Conservation (phyloP, 2,329 filamentous ascomycete species). For the Fusarium dimerum region DNA sequence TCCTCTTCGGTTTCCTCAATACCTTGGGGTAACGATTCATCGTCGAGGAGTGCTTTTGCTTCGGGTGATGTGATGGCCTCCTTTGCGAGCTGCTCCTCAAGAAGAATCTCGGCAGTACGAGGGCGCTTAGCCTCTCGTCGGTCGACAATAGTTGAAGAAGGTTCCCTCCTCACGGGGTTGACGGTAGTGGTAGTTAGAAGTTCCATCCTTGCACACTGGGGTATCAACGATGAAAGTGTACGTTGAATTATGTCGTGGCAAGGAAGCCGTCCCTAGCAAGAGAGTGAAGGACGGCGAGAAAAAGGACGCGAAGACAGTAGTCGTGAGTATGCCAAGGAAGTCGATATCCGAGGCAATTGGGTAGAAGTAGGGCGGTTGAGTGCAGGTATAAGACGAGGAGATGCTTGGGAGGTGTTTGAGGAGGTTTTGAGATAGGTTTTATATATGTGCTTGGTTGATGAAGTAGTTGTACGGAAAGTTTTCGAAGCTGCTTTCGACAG, state of each 20-base stretch:
- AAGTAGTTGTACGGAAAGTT: no score
- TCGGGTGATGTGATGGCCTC: constrained; percentile 30
- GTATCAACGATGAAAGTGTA: constrained; percentile 8
- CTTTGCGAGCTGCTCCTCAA: constrained; percentile 28
- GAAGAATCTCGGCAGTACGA: constrained; percentile 23
- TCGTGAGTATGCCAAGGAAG: no score
- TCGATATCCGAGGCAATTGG: background rate
- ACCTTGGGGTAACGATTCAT: constrained; percentile 30
- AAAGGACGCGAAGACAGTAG: background rate
- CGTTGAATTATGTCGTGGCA: constrained; percentile 24
- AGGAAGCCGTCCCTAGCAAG: constrained; percentile 28
- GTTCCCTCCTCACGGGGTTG: constrained; percentile 12
- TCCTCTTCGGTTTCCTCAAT: constrained; percentile 36
- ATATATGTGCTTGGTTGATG: no score
- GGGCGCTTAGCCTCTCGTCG: constrained; percentile 19
- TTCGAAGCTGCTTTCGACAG: background rate
- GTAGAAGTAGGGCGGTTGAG: constrained; percentile 3
- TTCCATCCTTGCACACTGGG: constrained; percentile 30
- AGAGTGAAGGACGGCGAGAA: constrained; percentile 3
- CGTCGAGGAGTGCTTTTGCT: constrained; percentile 21
- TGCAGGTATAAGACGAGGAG: constrained; percentile 6
- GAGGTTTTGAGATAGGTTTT: no score
- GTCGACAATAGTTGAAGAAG: constrained; percentile 4
- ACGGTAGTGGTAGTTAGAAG: constrained; percentile 18
- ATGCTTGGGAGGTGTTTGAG: background rate